A percentile compares a stretch with the other conserved stretches of the same genome.
phyloP scores from a whole-genome alignment of 2,329 filamentous ascomycete species.

The Penicillium sp. region DNA sequence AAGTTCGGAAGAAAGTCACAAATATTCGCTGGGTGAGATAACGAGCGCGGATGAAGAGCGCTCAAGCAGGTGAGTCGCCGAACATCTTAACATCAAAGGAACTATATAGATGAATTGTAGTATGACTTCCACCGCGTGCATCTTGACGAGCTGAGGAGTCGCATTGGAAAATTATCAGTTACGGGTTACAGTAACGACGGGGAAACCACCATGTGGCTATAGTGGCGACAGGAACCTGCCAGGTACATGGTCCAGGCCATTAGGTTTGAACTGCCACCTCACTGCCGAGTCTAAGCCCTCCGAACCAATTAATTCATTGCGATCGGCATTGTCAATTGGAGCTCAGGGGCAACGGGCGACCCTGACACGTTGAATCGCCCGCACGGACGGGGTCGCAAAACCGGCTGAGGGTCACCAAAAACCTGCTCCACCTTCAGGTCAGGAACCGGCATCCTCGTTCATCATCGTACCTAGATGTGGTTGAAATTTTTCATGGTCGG shows the following conservation, averaged over 20 bases:
- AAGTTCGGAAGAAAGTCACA: constrained; percentile 2
- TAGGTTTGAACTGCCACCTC: not conserved
- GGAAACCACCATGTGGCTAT: too few species aligned
- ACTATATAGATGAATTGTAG: not conserved
- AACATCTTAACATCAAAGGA: constrained; percentile 1
- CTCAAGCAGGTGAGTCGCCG: not conserved
- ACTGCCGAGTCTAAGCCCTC: not conserved
- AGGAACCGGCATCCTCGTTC: constrained; percentile 2
- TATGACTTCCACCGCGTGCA: too few species aligned
- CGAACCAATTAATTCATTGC: not conserved
- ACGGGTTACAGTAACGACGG: too few species aligned
- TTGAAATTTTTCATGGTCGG: not conserved
- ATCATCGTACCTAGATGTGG: not conserved
- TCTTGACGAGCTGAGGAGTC: not conserved
- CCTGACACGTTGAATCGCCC: not conserved
- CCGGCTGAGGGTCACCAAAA: not conserved
- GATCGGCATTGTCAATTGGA: not conserved
- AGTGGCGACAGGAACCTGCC: too few species aligned
- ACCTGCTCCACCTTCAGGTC: constrained; percentile 1
- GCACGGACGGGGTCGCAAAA: not conserved
- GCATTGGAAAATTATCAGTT: not conserved
- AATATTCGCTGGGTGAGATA: constrained; percentile 16
- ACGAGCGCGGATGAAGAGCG: constrained; percentile 13
- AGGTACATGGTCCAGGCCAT: too few species aligned
- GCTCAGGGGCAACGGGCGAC: not conserved